Base-by-base conservation (phyloP, 257 asterid species). In the Salvia splendens region DNA sequence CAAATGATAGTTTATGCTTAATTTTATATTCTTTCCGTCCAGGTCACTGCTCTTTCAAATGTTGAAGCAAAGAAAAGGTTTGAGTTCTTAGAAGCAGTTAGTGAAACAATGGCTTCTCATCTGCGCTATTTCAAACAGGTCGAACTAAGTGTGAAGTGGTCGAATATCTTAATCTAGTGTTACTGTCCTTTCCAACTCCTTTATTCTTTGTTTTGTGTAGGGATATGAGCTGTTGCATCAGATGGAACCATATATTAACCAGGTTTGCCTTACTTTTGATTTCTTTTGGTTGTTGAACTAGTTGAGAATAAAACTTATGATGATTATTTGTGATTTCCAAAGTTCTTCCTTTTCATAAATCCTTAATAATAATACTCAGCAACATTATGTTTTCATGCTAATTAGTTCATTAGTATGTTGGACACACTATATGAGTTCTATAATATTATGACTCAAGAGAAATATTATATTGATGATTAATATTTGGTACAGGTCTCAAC, bases 41-140 rank as follows among this genome's bases (percentile, higher is more conserved):
- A 94, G 99, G 93, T 91, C 58, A 89, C 96, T 53, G 85, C 97
- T 51, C 94, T 95, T 50, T 95, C 99, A 24, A 89, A 74, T 50
- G 95, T 86, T 65, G 99, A 91, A 80, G 98, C 99, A 38, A 95
- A 91, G 78, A 89, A 95, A 79, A 85, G 98, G 89, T 95, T 89
- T 55, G 98, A 95, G 82, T 91, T 95, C 82, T 74, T 95, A 84
- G 99, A 91, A 83, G 89, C 99, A 69, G 98, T 95, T 65, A 89
- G 96, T 75, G 97, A 91, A 67, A 91, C 98, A 65, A 91, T 95
- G 99, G 96, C 95, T 77, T 86, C 99, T 73, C 99, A 95, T 71
- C 96, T 95, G 76, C 99, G 95, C 68, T 95, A 95, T 79, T 95
- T 91, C 81, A 95, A 95, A 76, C 97, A 95, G 96, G 97, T 89